phyloP scores from a whole-genome alignment of 192 early-diverging fungal species.

The Chytriomyces confervae region DNA sequence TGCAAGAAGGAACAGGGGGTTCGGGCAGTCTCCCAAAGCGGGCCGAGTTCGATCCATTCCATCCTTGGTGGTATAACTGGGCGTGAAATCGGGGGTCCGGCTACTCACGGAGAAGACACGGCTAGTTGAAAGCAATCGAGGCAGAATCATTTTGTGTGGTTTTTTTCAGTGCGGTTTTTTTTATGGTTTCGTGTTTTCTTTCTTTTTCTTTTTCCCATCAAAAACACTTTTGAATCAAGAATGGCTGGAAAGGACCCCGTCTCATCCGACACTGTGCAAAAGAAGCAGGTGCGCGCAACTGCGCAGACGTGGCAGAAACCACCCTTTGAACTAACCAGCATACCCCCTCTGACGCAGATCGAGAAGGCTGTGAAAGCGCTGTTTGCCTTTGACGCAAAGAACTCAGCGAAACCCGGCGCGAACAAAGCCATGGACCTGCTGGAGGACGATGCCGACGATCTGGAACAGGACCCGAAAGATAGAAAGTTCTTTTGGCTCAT shows the following conservation, averaged over 20 bases:
- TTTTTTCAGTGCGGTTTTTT: slow-evolving; percentile 21
- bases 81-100: neutral
- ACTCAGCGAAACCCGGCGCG: neutral
- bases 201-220: slow-evolving; percentile 21
- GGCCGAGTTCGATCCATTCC: no score
- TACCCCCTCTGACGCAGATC: slow-evolving; percentile 40
- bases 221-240: neutral
- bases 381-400: slow-evolving; percentile 47
- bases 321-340: neutral
- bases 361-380: slow-evolving; percentile 64
- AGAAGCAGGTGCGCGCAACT: neutral
- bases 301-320: no score
- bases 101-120: no score
- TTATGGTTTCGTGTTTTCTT: slow-evolving; percentile 20
- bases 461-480: slow-evolving; percentile 49
- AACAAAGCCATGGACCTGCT: neutral
- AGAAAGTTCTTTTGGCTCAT: slow-evolving; percentile 65
- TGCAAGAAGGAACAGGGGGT: no score
- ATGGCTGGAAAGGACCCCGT: neutral
- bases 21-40: no score
- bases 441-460: slow-evolving; percentile 46
- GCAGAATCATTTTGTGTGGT: slow-evolving; percentile 5
- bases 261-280: neutral
- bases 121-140: neutral
- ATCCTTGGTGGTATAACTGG: no score